Evolutionary conservation across 2,329 filamentous ascomycete species (phyloP), one percentile per base, ranked within the genome.

Genomic region (Xylariaceae sp.): DNA sequence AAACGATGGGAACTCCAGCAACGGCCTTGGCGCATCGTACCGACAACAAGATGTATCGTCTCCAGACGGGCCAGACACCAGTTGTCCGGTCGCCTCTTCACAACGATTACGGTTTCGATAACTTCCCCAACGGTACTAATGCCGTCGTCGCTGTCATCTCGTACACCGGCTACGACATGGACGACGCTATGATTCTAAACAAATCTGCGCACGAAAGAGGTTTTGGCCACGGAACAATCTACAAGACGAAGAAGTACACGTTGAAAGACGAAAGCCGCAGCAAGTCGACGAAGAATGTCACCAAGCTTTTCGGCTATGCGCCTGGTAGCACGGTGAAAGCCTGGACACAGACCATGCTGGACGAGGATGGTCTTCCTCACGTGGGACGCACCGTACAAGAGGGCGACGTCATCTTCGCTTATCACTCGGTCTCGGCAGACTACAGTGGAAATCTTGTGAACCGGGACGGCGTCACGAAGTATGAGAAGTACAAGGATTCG

Each of bases 161-260:
- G 0, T 99, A 99, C 75, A 97, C 93, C 1, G 94, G 93, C 55
- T 99, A 97, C 77, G 94, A 99, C 81, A 99, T 99, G 94, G 94
- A 99, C 81, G 94, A 99, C 77, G 94, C 94, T 73, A 97, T 97
- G 93, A 97, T 99, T 72, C 81, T 99, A 72, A 97, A 97, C 80
- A 97, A 97, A 74, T 96, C 92, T 17, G 87, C 93, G 2, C 91
- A 97, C 74, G 94, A 99, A 75, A 87, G 94, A 67, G 94, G 94
- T 11, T 97, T 99, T 70, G 93, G 92, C 44, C 87, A 97, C 70
- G 94, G 94, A 57, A 95, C 92, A 4, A 92, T 99, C 68, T 99
- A 97, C 82, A 99, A 99, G 79, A 96, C 92, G 7, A 96, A 97
- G 77, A 89, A 95, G 71, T 87, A 94, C 71, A 86, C 89, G 42